Base-by-base conservation (phyloP, 345 rosid genomes). In the Aquilaria sinensis region DNA sequence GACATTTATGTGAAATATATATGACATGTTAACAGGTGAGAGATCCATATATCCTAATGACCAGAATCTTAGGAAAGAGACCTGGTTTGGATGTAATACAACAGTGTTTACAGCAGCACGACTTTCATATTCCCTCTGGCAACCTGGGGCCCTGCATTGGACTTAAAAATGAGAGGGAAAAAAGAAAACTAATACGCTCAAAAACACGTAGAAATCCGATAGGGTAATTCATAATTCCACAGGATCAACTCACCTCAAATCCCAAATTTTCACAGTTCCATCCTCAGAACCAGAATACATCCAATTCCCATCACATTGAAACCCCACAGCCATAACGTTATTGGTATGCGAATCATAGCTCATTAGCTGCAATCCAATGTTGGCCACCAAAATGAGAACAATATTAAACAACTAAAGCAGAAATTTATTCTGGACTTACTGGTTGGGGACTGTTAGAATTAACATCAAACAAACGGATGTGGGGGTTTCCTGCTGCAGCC, bases 261-360 rank as follows among this genome's bases (percentile, higher is more conserved):
- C 99, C 99, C 97, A 94, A 63, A 90, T 86, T 74, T 84, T 90
- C 63, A 94, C 99, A 0, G 97, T 94, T 31, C 97, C 96, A 80
- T 94, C 99, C 71, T 90, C 99, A 33, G 97, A 94, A 61, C 99
- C 99, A n/a, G 99, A 90, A 67, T 94, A 94, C 99, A 94, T 94
- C 97, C 89, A 85, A 65, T 88, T 90, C 4, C 96, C 99, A 78
- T 94, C 99, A 77, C 95, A 90, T 34, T 94, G 97, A 73, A 94
- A 94, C 32, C 97, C 97, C 66, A 90, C 96, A 12, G 96, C 96
- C 97, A 88, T 90, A 68, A 94, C 97, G 78, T 90, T 94, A 75
- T 72, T 86, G 56, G 96, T 86, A 74, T 94, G 99, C 32, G 97
- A 87, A 72, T 94, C 97, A 58, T 82, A 94, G 61, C 96, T 94